Conservation (phyloP, 2,329 filamentous ascomycete species). For the Cladosporium sp. region DNA sequence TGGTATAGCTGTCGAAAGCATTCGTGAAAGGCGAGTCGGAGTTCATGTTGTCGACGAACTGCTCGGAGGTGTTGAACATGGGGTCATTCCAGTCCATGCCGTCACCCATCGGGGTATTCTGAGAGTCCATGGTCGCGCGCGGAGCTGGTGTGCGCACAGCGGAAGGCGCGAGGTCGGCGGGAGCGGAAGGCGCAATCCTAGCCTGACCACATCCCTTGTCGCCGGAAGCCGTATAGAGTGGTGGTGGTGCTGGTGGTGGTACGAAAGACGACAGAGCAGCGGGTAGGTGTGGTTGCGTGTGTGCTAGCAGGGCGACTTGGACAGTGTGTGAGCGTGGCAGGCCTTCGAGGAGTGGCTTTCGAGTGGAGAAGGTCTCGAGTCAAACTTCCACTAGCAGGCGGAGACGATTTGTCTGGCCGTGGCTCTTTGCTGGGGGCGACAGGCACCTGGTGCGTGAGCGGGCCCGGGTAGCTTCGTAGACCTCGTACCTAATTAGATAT, state of each 20-base stretch:
- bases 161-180: conserved; percentile 14
- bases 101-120: conserved; percentile 19
- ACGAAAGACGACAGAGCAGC: neutral
- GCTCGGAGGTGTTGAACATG: conserved; percentile 25
- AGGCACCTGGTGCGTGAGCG: no score
- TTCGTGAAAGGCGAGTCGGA: conserved; percentile 26
- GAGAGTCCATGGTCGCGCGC: conserved; percentile 44
- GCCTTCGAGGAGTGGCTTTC: conserved; percentile 9
- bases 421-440: neutral
- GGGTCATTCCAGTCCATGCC: conserved; percentile 33
- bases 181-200: conserved; percentile 8
- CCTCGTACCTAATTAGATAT: no score
- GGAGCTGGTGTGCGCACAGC: conserved; percentile 54
- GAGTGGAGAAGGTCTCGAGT: conserved; percentile 13
- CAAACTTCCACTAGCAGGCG: conserved; percentile 14
- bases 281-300: neutral
- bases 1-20: conserved; percentile 25
- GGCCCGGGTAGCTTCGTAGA: neutral
- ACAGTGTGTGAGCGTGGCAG: neutral
- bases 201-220: conserved; percentile 14
- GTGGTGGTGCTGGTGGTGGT: neutral
- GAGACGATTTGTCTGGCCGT: no score
- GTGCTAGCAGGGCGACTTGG: conserved; percentile 2
- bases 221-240: neutral
- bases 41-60: conserved; percentile 26